Evolutionary conservation across 1,139 yeast genomes (phyloP).

Genomic region (Yamadazyma atlantica): DNA sequence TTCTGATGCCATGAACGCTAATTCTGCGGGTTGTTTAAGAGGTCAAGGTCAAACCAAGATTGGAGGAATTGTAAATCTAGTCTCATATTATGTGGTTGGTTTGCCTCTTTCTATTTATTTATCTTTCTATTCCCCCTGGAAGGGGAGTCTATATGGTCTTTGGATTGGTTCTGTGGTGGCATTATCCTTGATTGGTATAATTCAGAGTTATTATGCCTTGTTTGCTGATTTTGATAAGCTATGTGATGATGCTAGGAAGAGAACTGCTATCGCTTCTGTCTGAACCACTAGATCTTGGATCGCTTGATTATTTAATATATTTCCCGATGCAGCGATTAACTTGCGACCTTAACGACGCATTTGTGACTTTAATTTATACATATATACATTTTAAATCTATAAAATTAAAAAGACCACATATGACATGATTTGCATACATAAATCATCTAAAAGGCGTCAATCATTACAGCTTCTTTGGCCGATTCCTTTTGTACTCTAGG

Average conservation of each 20-base stretch:
- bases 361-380: background rate
- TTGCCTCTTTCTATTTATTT: conserved; percentile 49
- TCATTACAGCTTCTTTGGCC: conserved; percentile 36
- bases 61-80: conserved; percentile 55
- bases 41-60: conserved; percentile 59
- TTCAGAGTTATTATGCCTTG: conserved; percentile 47
- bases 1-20: conserved; percentile 58
- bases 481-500: conserved; percentile 32
- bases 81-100: conserved; percentile 54
- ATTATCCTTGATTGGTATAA: conserved; percentile 49
- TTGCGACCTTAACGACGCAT: background rate
- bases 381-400: background rate
- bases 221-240: conserved; percentile 39
- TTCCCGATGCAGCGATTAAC: too few species aligned
- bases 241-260: conserved; percentile 41
- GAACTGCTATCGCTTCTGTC: too few species aligned
- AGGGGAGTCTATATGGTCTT: conserved; percentile 48
- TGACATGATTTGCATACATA: too few species aligned
- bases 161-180: conserved; percentile 58
- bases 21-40: conserved; percentile 58
- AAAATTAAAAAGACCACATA: background rate
- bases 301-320: too few species aligned
- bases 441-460: conserved; percentile 38
- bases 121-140: conserved; percentile 46
- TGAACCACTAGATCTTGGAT: too few species aligned